These are phyloP conservation scores for Emericellopsis terricola DNA, from an alignment of 495 filamentous ascomycete genomes.

Conservation along the genomic window DNA sequence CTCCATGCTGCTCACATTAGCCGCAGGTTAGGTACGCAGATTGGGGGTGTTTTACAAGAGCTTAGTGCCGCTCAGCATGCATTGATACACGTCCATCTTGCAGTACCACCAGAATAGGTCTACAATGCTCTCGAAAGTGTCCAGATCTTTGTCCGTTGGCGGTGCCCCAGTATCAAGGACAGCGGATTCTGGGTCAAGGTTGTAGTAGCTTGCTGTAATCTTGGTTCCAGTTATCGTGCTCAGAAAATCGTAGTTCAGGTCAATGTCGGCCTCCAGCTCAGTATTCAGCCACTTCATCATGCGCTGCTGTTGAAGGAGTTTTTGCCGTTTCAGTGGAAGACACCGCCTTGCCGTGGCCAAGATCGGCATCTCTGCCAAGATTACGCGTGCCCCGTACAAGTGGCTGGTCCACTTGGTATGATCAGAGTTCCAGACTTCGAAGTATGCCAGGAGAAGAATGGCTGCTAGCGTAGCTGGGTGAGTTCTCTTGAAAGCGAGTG, in stretches of 20 bases:
- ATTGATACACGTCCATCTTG: slow-evolving; percentile 86
- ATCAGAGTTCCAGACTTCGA: slow-evolving; percentile 88
- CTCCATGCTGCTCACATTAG: slow-evolving; percentile 61
- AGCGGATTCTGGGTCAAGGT: slow-evolving; percentile 3
- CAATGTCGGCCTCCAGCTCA: too few relatives aligned
- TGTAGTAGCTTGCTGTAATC: slow-evolving; percentile 15
- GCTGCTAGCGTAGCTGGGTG: slow-evolving; percentile 74
- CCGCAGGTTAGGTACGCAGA: too few relatives aligned
- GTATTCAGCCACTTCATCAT: slow-evolving; percentile 7
- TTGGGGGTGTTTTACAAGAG: slow-evolving; percentile 40
- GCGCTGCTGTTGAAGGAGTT: neutral
- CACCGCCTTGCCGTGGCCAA: slow-evolving; percentile 45
- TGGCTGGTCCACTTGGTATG: slow-evolving; percentile 94
- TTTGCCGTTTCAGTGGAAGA: slow-evolving; percentile 43
- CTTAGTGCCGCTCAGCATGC: slow-evolving; percentile 68
- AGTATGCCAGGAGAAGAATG: slow-evolving; percentile 75
- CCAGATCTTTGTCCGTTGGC: slow-evolving; percentile 45
- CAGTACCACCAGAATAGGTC: slow-evolving; percentile 96
- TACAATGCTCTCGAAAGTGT: slow-evolving; percentile 58
- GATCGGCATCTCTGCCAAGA: slow-evolving; percentile 72
- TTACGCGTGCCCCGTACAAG: slow-evolving; percentile 63
- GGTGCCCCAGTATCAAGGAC: too few relatives aligned
- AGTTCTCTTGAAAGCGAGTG: slow-evolving; percentile 49
- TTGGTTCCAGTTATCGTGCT: slow-evolving; percentile 16
- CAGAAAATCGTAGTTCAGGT: slow-evolving; percentile 19